Percentiles rank a stretch among this genome's conserved stretches.
Evolutionary conservation across 805 yeast species (phyloP).

Genomic region (Starmerella ratchasimensis): DNA sequence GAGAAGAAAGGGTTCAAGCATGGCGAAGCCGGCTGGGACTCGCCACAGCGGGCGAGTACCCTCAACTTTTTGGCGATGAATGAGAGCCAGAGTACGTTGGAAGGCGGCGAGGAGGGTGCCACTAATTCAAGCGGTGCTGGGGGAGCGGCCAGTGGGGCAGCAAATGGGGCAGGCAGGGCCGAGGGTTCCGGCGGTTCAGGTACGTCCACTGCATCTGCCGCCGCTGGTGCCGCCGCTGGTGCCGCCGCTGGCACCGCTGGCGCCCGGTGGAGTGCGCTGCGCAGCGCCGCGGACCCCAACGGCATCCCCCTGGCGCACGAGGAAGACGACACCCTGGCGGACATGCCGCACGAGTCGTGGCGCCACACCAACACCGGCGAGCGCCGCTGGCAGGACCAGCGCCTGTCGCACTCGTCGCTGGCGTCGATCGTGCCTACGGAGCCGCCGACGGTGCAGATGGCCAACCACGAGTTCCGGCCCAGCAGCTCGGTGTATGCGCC

Average conservation of each 20-base stretch:
- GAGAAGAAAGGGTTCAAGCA: constrained; percentile 9
- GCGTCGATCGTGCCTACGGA: constrained; percentile 72
- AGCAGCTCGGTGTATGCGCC: no score
- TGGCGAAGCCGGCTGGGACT: constrained; percentile 21
- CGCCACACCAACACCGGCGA: constrained; percentile 32
- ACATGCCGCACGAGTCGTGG: constrained; percentile 44
- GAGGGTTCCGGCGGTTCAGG: background rate
- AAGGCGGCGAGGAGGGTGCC: constrained; percentile 1
- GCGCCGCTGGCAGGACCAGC: constrained; percentile 38
- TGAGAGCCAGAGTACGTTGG: constrained; percentile 15
- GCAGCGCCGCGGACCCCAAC: constrained; percentile 1
- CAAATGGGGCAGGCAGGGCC: no score
- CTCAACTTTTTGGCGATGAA: constrained; percentile 28
- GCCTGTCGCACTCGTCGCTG: constrained; percentile 48
- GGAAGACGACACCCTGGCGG: constrained; percentile 20
- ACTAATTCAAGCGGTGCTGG: no score
- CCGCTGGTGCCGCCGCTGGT: no score
- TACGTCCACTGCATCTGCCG: background rate
- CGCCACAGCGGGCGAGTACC: constrained; percentile 28
- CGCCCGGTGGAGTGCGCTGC: background rate
- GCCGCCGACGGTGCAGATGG: constrained; percentile 62
- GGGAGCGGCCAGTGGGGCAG: no score
- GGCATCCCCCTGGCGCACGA: constrained; percentile 6
- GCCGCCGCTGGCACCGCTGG: background rate
- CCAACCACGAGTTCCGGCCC: constrained; percentile 34